Evolutionary conservation across 768 basidiomycete species (phyloP).

Genomic region (Boletus rex-veris): DNA sequence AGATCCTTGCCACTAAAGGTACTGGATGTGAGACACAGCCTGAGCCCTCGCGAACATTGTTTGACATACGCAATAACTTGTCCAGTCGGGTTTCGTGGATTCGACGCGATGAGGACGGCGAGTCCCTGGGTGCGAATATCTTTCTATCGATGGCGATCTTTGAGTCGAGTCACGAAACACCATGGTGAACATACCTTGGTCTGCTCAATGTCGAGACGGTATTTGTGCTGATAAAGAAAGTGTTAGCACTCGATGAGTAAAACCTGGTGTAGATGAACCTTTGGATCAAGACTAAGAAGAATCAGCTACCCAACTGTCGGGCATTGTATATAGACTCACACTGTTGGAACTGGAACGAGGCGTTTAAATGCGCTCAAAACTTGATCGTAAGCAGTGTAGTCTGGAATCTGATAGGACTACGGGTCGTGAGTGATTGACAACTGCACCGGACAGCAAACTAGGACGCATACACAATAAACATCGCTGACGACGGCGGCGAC

Average conservation of each 20-base stretch:
- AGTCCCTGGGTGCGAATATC: constrained; percentile 83
- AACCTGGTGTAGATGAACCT: constrained; percentile 26
- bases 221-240: constrained; percentile 47
- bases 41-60: background rate
- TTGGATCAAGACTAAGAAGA: constrained; percentile 42
- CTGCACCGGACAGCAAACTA: background rate
- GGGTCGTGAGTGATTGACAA: background rate
- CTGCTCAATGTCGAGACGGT: constrained; percentile 75
- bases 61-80: constrained; percentile 64
- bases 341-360: constrained; percentile 87
- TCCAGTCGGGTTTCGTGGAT: constrained; percentile 97
- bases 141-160: constrained; percentile 38
- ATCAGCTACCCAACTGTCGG: constrained; percentile 1
- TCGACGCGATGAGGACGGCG: constrained; percentile 82
- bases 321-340: constrained; percentile 44
- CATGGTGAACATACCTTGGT: constrained; percentile 49
- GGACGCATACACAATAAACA: constrained; percentile 65
- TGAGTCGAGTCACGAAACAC: constrained; percentile 1
- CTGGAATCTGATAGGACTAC: constrained; percentile 86
- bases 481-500: constrained; percentile 90
- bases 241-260: constrained; percentile 4
- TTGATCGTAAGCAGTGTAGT: constrained; percentile 89
- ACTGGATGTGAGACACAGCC: constrained; percentile 8
- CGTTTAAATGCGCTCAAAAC: constrained; percentile 83
- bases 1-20: constrained; percentile 69